These are phyloP conservation scores for Isabelozyma heimii DNA, from an alignment of 805 yeast genomes.

Conservation along the genomic window DNA sequence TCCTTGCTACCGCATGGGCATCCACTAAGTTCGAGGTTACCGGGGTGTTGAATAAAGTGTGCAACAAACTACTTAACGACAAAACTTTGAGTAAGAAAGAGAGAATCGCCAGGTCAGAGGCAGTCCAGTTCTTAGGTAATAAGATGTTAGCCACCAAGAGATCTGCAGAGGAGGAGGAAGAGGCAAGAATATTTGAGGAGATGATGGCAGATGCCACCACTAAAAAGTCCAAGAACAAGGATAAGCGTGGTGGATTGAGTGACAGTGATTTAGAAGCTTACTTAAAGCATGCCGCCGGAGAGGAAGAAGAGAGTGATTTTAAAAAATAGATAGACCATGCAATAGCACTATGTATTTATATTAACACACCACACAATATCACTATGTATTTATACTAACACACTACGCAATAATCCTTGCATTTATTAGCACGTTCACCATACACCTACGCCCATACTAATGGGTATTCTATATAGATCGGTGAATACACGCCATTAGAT, in stretches of 20 bases:
- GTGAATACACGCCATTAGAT: too few relatives aligned
- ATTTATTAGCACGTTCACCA: too few relatives aligned
- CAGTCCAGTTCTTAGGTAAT: slow-evolving; percentile 68
- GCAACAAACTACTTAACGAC: slow-evolving; percentile 52
- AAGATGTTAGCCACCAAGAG: slow-evolving; percentile 66
- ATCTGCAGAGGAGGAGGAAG: slow-evolving; percentile 87
- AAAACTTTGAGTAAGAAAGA: slow-evolving; percentile 56
- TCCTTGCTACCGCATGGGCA: slow-evolving; percentile 93
- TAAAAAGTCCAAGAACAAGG: slow-evolving; percentile 41
- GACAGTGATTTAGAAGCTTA: slow-evolving; percentile 20
- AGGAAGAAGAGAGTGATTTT: slow-evolving; percentile 8
- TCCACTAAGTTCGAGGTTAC: slow-evolving; percentile 87
- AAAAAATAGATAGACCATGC: neutral
- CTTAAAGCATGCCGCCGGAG: slow-evolving; percentile 14
- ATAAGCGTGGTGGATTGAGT: slow-evolving; percentile 10
- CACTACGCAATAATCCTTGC: too few relatives aligned
- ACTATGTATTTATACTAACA: too few relatives aligned
- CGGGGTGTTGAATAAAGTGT: slow-evolving; percentile 76
- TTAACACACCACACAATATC: too few relatives aligned
- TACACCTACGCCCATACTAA: too few relatives aligned
- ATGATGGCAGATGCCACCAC: slow-evolving; percentile 80
- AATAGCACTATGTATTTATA: too few relatives aligned
- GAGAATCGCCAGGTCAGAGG: slow-evolving; percentile 75
- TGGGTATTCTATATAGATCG: too few relatives aligned
- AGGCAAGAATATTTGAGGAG: slow-evolving; percentile 87